A percentile compares a stretch with the other conserved stretches of the same genome.
These are phyloP conservation scores for Fusarium sp. DNA, from an alignment of 2,329 filamentous ascomycete genomes.

Conservation along the genomic window DNA sequence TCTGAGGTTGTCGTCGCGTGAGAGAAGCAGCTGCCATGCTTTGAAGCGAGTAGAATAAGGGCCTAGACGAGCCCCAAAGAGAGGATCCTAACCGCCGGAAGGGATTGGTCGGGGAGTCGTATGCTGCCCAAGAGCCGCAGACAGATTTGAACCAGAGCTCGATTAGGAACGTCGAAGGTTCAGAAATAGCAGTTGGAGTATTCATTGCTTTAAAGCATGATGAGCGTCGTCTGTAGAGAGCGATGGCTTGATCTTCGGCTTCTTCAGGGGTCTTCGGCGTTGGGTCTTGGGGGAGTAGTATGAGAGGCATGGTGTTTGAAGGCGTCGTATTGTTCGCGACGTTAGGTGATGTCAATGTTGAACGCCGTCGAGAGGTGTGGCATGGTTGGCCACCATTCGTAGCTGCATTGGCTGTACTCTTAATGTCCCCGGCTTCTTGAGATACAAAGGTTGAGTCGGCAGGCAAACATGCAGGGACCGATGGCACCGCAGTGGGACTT, in stretches of 20 bases:
- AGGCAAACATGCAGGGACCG: background rate
- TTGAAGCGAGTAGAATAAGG: slow-evolving; percentile 33
- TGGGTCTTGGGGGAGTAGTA: background rate
- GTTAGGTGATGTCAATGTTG: background rate
- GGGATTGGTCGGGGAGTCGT: slow-evolving; percentile 31
- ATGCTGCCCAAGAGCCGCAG: slow-evolving; percentile 35
- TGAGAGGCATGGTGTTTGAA: background rate
- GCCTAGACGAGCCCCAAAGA: slow-evolving; percentile 17
- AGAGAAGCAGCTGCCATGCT: slow-evolving; percentile 35
- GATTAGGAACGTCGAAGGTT: slow-evolving; percentile 24
- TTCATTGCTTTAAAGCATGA: background rate
- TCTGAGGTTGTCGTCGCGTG: slow-evolving; percentile 8
- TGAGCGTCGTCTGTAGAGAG: background rate
- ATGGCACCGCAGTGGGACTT: background rate
- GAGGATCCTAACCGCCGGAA: slow-evolving; percentile 29
- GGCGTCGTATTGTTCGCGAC: background rate
- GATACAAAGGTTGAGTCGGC: rapidly evolving
- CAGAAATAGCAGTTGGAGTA: slow-evolving; percentile 19
- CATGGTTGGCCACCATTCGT: background rate
- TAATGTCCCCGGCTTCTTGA: background rate
- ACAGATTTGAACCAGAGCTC: slow-evolving; percentile 38
- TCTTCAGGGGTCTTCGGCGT: background rate
- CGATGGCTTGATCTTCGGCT: background rate
- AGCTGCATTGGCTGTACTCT: no score
- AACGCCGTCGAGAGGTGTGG: background rate